Evolutionary conservation across 2,329 filamentous ascomycete genomes (phyloP).

Genomic region (Pseudonectria foliicola): DNA sequence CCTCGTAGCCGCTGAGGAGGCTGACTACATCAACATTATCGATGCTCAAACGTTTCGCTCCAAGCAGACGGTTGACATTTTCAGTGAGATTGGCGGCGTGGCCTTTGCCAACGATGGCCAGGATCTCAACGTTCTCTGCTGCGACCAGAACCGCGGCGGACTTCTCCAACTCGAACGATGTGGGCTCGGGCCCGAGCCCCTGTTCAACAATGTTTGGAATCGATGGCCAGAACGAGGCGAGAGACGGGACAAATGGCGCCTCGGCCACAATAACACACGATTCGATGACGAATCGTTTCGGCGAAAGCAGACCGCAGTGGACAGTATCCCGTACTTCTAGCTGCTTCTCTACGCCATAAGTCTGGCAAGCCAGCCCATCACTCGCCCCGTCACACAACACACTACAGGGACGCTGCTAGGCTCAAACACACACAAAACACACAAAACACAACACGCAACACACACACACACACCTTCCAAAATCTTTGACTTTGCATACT

Average conservation of each 20-base stretch:
- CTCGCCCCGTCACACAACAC: too few relatives aligned
- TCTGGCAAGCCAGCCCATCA: too few relatives aligned
- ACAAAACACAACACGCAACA: too few relatives aligned
- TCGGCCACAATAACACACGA: slow-evolving; percentile 3
- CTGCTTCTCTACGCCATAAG: too few relatives aligned
- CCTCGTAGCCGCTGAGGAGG: slow-evolving; percentile 67
- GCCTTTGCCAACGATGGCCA: slow-evolving; percentile 60
- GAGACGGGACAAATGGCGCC: slow-evolving; percentile 7
- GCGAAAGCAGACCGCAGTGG: not conserved
- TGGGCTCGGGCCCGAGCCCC: slow-evolving; percentile 23
- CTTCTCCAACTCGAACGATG: slow-evolving; percentile 53
- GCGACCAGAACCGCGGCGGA: slow-evolving; percentile 59
- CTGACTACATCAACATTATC: slow-evolving; percentile 65
- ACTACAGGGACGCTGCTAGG: too few relatives aligned
- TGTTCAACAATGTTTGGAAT: slow-evolving; percentile 13
- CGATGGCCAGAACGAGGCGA: slow-evolving; percentile 1
- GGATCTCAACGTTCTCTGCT: slow-evolving; percentile 61
- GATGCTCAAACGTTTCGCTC: slow-evolving; percentile 56
- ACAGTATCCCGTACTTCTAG: too few relatives aligned
- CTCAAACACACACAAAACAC: too few relatives aligned
- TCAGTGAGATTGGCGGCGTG: slow-evolving; percentile 67
- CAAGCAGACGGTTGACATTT: slow-evolving; percentile 67
- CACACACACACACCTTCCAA: too few relatives aligned
- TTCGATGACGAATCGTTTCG: slow-evolving; percentile 8
- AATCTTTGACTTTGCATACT: too few relatives aligned